Evolutionary conservation across 129 eudicot genomes (phyloP).

Genomic region (Chrysanthemum lavandulifolium): DNA sequence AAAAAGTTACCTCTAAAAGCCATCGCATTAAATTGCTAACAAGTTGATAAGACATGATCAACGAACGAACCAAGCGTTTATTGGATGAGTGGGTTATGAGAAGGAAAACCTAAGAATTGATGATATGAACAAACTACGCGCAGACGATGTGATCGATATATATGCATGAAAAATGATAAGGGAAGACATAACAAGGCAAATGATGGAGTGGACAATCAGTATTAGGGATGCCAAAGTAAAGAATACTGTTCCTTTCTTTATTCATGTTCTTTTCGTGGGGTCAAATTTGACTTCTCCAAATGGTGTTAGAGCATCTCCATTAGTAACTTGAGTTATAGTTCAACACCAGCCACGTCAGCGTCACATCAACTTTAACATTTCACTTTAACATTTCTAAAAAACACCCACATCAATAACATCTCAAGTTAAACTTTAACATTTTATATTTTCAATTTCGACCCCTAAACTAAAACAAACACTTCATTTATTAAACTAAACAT

Average conservation of each 20-base stretch:
- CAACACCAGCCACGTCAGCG: no score
- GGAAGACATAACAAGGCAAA: conserved; percentile 20
- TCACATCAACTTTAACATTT: no score
- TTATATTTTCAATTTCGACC: no score
- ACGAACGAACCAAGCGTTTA: not conserved
- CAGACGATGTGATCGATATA: conserved; percentile 4
- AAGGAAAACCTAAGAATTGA: not conserved
- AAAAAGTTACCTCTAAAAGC: conserved; percentile 18
- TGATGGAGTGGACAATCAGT: conserved; percentile 24
- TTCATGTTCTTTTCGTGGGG: not conserved
- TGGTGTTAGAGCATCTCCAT: no score
- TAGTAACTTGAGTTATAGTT: no score
- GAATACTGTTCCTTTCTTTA: conserved; percentile 14
- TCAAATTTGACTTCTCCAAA: conserved; percentile 7
- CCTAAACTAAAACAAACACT: no score
- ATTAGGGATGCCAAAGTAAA: conserved; percentile 7
- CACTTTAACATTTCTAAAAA: no score
- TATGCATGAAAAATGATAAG: not conserved
- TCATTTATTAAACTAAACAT: no score
- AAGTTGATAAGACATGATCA: conserved; percentile 20
- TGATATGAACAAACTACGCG: not conserved
- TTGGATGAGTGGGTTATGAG: not conserved
- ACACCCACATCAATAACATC: no score
- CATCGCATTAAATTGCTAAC: conserved; percentile 11
- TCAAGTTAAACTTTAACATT: no score